These are phyloP conservation scores for Ceriops decandra DNA, from an alignment of 345 rosid species.

Conservation along the genomic window DNA sequence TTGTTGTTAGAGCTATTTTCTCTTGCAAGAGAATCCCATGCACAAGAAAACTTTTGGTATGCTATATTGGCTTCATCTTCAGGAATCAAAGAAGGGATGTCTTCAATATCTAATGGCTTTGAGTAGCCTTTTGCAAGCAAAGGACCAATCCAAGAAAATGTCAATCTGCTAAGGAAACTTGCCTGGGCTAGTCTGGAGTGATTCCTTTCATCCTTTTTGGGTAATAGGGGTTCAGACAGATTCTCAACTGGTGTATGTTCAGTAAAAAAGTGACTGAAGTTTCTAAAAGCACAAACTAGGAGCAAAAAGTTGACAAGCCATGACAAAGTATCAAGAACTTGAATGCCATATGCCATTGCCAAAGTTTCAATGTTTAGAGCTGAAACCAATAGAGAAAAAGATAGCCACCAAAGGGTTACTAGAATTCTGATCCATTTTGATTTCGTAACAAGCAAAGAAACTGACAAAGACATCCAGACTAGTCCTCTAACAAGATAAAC, in stretches of 20 bases:
- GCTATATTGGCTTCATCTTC: conserved; percentile 25
- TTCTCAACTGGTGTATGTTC: conserved; percentile 18
- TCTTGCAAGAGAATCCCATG: conserved; percentile 4
- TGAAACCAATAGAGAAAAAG: conserved; percentile 42
- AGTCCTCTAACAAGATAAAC: conserved; percentile 45
- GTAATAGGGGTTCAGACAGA: conserved; percentile 47
- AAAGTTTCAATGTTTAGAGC: conserved; percentile 40
- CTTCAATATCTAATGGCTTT: conserved; percentile 23
- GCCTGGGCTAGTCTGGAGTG: conserved; percentile 14
- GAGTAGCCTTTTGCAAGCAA: conserved; percentile 23
- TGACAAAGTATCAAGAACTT: conserved; percentile 34
- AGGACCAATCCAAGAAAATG: conserved; percentile 37
- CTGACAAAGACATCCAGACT: conserved; percentile 54
- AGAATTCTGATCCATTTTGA: conserved; percentile 43
- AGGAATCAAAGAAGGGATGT: conserved; percentile 25
- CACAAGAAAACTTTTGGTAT: conserved; percentile 14
- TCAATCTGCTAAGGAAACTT: conserved; percentile 15
- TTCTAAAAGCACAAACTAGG: conserved; percentile 50
- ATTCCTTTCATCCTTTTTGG: conserved; percentile 12
- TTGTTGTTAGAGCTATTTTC: neutral
- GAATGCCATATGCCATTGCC: conserved; percentile 27
- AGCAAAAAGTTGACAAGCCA: conserved; percentile 53
- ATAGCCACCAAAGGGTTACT: conserved; percentile 63
- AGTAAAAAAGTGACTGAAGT: conserved; percentile 20
- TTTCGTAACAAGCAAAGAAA: conserved; percentile 52